Evolutionary conservation across 129 eudicot species (phyloP).

Genomic region (Escallonia herrerae): DNA sequence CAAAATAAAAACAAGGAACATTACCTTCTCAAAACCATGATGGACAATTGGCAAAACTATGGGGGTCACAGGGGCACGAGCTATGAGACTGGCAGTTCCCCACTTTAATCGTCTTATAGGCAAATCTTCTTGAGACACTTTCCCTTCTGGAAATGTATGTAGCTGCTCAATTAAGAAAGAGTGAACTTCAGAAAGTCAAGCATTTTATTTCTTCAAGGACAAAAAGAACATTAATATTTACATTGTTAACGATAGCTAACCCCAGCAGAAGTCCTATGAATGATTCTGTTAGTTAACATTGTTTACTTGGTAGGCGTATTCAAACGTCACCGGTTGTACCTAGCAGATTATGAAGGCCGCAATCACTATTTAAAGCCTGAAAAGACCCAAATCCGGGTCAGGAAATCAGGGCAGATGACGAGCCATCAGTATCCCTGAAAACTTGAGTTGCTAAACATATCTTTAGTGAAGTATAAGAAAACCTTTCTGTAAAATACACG

Average conservation of each 20-base stretch:
- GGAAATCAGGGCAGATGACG: too few species aligned
- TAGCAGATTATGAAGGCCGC: too few species aligned
- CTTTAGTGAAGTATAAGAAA: too few species aligned
- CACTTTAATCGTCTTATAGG: conserved; percentile 83
- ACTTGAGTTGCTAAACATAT: too few species aligned
- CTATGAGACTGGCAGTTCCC: conserved; percentile 99
- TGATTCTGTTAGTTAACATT: too few species aligned
- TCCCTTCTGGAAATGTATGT: conserved; percentile 92
- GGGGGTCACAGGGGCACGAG: conserved; percentile 86
- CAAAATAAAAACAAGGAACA: neutral
- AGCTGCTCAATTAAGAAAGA: conserved; percentile 40
- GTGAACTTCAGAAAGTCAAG: conserved; percentile 3
- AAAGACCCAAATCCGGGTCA: too few species aligned
- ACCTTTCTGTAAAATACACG: too few species aligned
- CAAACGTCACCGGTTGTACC: too few species aligned
- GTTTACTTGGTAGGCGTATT: too few species aligned
- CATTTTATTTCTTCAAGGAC: neutral
- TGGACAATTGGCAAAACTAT: conserved; percentile 89
- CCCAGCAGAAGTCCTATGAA: neutral
- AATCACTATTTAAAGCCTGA: too few species aligned
- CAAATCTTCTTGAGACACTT: conserved; percentile 80
- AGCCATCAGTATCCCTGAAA: too few species aligned
- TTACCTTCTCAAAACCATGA: conserved; percentile 81
- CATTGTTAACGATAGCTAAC: neutral
- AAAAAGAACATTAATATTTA: too few species aligned